Evolutionary conservation across 768 basidiomycete species (phyloP).

Genomic region (Auricularia cornea): DNA sequence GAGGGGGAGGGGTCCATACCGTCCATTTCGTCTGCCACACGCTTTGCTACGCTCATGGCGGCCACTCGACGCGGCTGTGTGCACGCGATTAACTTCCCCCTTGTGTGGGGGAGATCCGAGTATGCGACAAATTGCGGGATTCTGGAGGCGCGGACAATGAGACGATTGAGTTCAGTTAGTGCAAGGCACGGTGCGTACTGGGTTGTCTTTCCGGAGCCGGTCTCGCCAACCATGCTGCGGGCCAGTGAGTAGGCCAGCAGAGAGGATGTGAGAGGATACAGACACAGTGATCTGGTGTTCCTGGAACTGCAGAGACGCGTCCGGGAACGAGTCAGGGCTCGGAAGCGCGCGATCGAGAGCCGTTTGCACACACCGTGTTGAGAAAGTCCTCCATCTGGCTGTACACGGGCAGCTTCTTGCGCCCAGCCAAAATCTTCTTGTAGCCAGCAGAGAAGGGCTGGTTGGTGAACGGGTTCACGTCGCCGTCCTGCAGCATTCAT

Average conservation of each 20-base stretch:
- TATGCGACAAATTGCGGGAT: constrained; percentile 96
- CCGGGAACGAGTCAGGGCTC: constrained; percentile 10
- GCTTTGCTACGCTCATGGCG: constrained; percentile 96
- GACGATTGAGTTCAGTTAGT: neutral
- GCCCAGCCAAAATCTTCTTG: constrained; percentile 72
- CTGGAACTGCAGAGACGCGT: constrained; percentile 44
- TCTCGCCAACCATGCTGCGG: constrained; percentile 73
- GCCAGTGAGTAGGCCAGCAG: constrained; percentile 7
- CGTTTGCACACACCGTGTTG: constrained; percentile 57
- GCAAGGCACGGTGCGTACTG: constrained; percentile 46
- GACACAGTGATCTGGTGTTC: constrained; percentile 72
- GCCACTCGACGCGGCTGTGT: constrained; percentile 96
- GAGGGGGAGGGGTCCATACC: constrained; percentile 39
- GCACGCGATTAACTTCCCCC: constrained; percentile 88
- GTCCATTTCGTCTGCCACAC: constrained; percentile 99
- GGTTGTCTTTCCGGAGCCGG: constrained; percentile 92
- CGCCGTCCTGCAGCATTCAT: constrained; percentile 66
- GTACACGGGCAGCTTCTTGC: constrained; percentile 88
- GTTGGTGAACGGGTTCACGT: constrained; percentile 85
- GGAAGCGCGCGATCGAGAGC: neutral
- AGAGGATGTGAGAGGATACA: constrained; percentile 14
- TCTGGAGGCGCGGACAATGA: constrained; percentile 35
- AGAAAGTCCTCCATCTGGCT: constrained; percentile 90
- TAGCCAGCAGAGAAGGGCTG: constrained; percentile 69
- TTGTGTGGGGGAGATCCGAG: constrained; percentile 85